Conservation (phyloP, 2,329 filamentous ascomycete species). For the Gaeumannomyces tritici region DNA sequence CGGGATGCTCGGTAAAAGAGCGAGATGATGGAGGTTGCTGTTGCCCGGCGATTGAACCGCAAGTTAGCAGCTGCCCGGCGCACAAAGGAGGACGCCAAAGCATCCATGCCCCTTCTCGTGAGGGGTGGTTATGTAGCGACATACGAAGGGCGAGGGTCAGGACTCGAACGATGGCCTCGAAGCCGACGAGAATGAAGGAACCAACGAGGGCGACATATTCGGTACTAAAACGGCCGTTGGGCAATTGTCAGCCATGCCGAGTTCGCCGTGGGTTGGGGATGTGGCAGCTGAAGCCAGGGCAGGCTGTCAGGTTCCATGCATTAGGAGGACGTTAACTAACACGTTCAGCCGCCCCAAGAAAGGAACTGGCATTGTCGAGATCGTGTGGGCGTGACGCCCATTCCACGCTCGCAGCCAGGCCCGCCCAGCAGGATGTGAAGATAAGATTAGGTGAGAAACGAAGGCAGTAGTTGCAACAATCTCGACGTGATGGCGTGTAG, state of each 20-base stretch:
- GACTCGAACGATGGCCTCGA: conserved; percentile 76
- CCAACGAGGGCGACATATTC: conserved; percentile 83
- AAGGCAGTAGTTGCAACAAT: not conserved
- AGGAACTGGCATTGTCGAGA: conserved; percentile 36
- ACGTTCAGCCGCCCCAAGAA: conserved; percentile 43
- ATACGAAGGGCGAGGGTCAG: conserved; percentile 81
- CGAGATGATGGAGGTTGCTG: conserved; percentile 69
- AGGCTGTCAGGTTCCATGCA: not conserved
- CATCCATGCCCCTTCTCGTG: not conserved
- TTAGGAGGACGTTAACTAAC: conserved; percentile 17
- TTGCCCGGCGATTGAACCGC: not conserved
- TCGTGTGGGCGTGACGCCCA: not conserved
- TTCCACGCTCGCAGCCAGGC: not conserved
- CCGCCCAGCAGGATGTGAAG: not conserved
- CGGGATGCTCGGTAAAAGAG: conserved; percentile 79
- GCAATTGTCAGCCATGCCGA: conserved; percentile 1
- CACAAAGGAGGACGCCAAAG: too few relatives aligned
- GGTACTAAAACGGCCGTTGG: conserved; percentile 35
- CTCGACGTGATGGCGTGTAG: not conserved
- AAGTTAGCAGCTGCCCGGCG: too few relatives aligned
- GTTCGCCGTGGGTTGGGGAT: too few relatives aligned
- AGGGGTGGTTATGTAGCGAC: conserved; percentile 19
- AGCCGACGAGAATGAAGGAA: conserved; percentile 71
- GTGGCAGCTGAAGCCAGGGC: not conserved
- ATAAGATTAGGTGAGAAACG: not conserved